Evolutionary conservation across 495 filamentous ascomycete genomes (phyloP).

Genomic region (Thozetella sp.): DNA sequence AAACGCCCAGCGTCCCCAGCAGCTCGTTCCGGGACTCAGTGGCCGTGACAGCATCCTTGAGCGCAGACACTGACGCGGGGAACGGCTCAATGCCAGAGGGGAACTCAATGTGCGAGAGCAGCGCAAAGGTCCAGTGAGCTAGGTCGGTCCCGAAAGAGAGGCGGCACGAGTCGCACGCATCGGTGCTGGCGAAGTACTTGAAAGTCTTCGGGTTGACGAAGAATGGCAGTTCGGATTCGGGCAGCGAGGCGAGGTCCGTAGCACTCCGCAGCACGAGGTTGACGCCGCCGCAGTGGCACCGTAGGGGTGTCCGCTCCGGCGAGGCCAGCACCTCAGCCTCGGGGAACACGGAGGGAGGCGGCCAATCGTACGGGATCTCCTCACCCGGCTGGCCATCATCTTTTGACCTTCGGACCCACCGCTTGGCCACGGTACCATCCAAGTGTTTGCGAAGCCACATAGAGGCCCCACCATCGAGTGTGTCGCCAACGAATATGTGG

Average conservation of each 20-base stretch:
- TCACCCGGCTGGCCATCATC: slow-evolving; percentile 11
- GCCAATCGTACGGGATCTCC: slow-evolving; percentile 11
- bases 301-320: slow-evolving; percentile 26
- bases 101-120: slow-evolving; percentile 23
- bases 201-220: slow-evolving; percentile 35
- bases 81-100: slow-evolving; percentile 12
- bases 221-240: slow-evolving; percentile 28
- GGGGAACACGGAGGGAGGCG: not conserved
- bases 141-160: slow-evolving; percentile 44
- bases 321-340: not conserved
- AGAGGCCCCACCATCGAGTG: slow-evolving; percentile 43
- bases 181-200: slow-evolving; percentile 41
- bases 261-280: slow-evolving; percentile 26
- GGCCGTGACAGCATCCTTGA: slow-evolving; percentile 17
- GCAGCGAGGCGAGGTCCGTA: slow-evolving; percentile 22
- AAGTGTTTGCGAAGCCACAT: slow-evolving; percentile 33
- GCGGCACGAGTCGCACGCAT: slow-evolving; percentile 55
- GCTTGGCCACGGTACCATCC: slow-evolving; percentile 11
- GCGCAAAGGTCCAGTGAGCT: slow-evolving; percentile 41
- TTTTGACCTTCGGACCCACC: slow-evolving; percentile 17
- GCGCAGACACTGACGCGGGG: slow-evolving; percentile 14
- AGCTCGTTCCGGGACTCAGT: slow-evolving; percentile 20
- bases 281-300: slow-evolving; percentile 55
- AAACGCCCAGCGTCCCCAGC: slow-evolving; percentile 48
- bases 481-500: slow-evolving; percentile 45